Evolutionary conservation across 768 basidiomycete species (phyloP).

Genomic region (Hydnomerulius pinastri): DNA sequence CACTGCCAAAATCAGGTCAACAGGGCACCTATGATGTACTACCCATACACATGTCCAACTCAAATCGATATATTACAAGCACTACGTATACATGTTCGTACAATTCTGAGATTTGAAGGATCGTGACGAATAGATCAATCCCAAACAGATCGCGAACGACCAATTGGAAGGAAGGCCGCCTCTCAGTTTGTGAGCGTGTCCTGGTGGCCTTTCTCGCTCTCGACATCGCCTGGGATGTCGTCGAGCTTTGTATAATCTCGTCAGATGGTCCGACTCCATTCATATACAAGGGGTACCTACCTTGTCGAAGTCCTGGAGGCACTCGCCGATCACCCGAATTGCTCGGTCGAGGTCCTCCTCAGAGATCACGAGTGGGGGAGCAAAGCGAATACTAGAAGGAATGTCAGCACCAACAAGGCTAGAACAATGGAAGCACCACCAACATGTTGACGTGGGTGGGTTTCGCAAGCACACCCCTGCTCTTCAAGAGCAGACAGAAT

Average conservation of each 20-base stretch:
- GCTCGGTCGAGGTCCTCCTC: slow-evolving; percentile 81
- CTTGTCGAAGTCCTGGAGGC: slow-evolving; percentile 78
- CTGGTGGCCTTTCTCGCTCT: slow-evolving; percentile 59
- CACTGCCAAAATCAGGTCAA: no score
- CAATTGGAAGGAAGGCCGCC: not conserved
- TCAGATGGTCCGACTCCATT: not conserved
- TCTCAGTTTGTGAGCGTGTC: slow-evolving; percentile 34
- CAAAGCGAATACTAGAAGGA: slow-evolving; percentile 81
- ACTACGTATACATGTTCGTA: not conserved
- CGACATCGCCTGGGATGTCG: slow-evolving; percentile 65
- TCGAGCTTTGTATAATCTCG: slow-evolving; percentile 40
- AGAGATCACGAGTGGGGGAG: slow-evolving; percentile 93
- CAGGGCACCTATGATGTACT: no score
- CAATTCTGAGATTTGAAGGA: not conserved
- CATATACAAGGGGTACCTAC: slow-evolving; percentile 39
- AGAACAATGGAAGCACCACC: slow-evolving; percentile 31
- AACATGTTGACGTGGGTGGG: slow-evolving; percentile 95
- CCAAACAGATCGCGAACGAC: not conserved
- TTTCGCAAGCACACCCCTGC: slow-evolving; percentile 89
- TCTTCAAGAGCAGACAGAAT: slow-evolving; percentile 89
- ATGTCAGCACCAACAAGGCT: slow-evolving; percentile 1
- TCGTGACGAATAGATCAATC: no score
- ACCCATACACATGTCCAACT: not conserved
- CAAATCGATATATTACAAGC: not conserved
- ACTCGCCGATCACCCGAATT: slow-evolving; percentile 73